A percentile compares a stretch with the other conserved stretches of the same genome.
These are phyloP conservation scores for Podaxis sp. DNA, from an alignment of 768 basidiomycete genomes.

Conservation along the genomic window DNA sequence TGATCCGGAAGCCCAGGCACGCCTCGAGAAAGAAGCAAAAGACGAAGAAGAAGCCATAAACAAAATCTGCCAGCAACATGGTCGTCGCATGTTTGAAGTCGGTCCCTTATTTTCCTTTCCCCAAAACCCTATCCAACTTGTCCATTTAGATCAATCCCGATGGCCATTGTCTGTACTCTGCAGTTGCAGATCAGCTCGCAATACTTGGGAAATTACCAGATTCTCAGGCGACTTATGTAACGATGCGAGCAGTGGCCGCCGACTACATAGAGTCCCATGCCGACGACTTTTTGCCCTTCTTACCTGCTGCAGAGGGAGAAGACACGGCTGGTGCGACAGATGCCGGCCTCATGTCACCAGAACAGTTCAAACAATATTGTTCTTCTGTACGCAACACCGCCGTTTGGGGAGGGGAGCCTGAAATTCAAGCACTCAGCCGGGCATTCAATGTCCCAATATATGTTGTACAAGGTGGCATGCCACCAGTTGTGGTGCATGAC, in stretches of 20 bases:
- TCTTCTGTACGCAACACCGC: constrained; percentile 74
- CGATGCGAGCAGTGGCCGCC: constrained; percentile 69
- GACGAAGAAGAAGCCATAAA: constrained; percentile 68
- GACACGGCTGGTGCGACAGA: constrained; percentile 64
- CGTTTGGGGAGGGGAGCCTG: constrained; percentile 98
- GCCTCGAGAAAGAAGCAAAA: constrained; percentile 61
- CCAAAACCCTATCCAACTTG: neutral
- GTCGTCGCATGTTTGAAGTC: constrained; percentile 67
- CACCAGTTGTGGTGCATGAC: constrained; percentile 81
- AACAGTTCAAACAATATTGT: constrained; percentile 76
- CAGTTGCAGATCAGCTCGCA: constrained; percentile 88
- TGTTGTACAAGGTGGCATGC: constrained; percentile 82
- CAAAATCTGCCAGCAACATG: constrained; percentile 62
- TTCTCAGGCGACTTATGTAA: constrained; percentile 56
- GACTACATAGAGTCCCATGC: constrained; percentile 79
- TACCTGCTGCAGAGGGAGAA: constrained; percentile 73
- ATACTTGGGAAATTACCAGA: constrained; percentile 67
- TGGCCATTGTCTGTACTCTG: constrained; percentile 94
- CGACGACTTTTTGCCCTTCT: constrained; percentile 91
- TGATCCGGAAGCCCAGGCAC: constrained; percentile 60
- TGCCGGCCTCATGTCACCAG: constrained; percentile 68
- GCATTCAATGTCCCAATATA: constrained; percentile 85
- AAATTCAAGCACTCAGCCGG: constrained; percentile 86
- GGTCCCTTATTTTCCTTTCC: constrained; percentile 17
- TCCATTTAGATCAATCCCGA: constrained; percentile 82